Base-by-base conservation (phyloP, 176 grass and related monocot species). In the Ensete glaucum region DNA sequence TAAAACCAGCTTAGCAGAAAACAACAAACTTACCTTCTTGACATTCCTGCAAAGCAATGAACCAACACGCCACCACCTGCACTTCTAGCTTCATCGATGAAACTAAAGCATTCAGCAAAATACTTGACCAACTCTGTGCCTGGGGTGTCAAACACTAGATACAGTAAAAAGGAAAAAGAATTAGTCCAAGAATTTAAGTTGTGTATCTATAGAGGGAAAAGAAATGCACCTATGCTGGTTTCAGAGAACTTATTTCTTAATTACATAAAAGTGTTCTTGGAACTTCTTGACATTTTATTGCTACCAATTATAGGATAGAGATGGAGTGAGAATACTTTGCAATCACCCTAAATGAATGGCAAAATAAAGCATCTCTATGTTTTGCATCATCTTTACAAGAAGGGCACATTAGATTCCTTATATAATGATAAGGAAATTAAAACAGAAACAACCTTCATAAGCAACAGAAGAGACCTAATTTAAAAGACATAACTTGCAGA, bases 41-140 rank as follows among this genome's bases (percentile, higher is more conserved):
- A 99, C 76, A 84, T 82, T 76, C 95, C 95, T 19, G 88, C 95
- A 91, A 89, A 98, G 84, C 95, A 98, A 87, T 98, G 95, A 75
- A 98, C 88, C 60, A 98, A 75, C 25, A 89, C 84, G 58, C 78
- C 84, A 58, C 86, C 90, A 79, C 95, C 88, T 65, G 80, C 34
- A 51, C 29, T 82, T 59, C 79, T 85, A 71, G 80, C 90, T 87
- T 94, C 90, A 72, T 98, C 88, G 62, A 98, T 89, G 82, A 94
- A 98, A 79, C 74, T 73, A 76, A 91, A 89, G 80, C 90, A 93
- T 64, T 98, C 95, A 76, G 85, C 73, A 25, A 91, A 98, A 73
- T 94, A 81, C 29, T 89, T 78, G 43, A 65, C 71, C 76, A 98
- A 80, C 77, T 84, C 79, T 54, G 84, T 91, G 26, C 80, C 77